These are phyloP conservation scores for Exophiala lecanii-corni DNA, from an alignment of 2,329 filamentous ascomycete species.

Conservation along the genomic window DNA sequence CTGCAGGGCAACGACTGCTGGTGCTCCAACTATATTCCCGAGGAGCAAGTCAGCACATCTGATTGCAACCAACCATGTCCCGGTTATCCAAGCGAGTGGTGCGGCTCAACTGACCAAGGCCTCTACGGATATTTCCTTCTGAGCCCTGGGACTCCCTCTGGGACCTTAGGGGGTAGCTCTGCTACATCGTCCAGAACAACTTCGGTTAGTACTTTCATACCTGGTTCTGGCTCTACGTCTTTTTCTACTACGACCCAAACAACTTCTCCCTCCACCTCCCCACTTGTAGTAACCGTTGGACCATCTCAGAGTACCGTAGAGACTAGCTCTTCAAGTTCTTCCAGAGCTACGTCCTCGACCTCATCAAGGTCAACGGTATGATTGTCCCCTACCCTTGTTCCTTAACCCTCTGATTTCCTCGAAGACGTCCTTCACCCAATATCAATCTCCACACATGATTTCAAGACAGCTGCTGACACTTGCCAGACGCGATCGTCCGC, in stretches of 20 bases:
- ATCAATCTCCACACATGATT: background rate
- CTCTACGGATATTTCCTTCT: slow-evolving; percentile 43
- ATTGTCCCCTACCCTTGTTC: slow-evolving; percentile 10
- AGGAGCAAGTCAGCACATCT: slow-evolving; percentile 31
- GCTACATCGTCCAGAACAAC: slow-evolving; percentile 27
- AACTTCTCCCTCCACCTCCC: slow-evolving; percentile 9
- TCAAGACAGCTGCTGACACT: too few relatives aligned
- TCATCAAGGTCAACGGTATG: slow-evolving; percentile 22
- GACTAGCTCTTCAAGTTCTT: slow-evolving; percentile 17
- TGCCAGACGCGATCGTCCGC: slow-evolving; percentile 1
- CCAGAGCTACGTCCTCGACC: slow-evolving; percentile 14
- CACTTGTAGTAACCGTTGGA: slow-evolving; percentile 21
- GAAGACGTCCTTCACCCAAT: background rate
- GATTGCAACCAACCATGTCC: slow-evolving; percentile 41
- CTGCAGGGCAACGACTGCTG: slow-evolving; percentile 45
- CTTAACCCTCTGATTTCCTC: background rate
- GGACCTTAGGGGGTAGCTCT: slow-evolving; percentile 19
- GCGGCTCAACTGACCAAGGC: slow-evolving; percentile 37
- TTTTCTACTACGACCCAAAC: background rate
- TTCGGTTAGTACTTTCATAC: slow-evolving; percentile 26
- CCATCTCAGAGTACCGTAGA: slow-evolving; percentile 23
- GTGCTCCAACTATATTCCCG: slow-evolving; percentile 46
- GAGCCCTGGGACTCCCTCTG: slow-evolving; percentile 17
- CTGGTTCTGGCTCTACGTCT: slow-evolving; percentile 13
- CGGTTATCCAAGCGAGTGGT: slow-evolving; percentile 44